Evolutionary conservation across 176 grass and related monocot species (phyloP).

Genomic region (Ananas comosus): DNA sequence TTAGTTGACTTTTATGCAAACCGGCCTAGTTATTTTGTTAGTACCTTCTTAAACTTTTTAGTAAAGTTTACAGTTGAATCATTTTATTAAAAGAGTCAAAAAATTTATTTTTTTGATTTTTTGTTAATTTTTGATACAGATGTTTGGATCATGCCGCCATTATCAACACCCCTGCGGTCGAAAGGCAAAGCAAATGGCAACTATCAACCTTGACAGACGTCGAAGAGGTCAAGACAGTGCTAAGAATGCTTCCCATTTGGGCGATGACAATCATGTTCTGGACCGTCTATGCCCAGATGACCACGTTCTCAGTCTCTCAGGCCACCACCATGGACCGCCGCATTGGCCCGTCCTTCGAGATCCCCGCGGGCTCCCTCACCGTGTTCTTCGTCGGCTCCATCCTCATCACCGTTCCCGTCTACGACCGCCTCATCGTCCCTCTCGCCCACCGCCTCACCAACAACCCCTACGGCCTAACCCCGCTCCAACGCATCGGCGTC

Average conservation of each 20-base stretch:
- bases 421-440: constrained; percentile 61
- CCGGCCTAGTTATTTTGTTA: too few relatives aligned
- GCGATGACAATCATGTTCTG: constrained; percentile 97
- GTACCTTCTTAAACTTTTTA: too few relatives aligned
- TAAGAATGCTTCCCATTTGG: constrained; percentile 81
- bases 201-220: constrained; percentile 77
- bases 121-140: constrained; percentile 12
- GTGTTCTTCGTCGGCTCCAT: constrained; percentile 93
- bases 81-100: not conserved
- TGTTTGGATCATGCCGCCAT: constrained; percentile 90
- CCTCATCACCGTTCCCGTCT: constrained; percentile 77
- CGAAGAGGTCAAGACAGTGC: constrained; percentile 80
- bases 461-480: constrained; percentile 74
- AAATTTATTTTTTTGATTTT: not conserved
- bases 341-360: constrained; percentile 52
- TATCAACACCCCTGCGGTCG: constrained; percentile 16
- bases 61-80: too few relatives aligned
- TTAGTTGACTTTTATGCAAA: too few relatives aligned
- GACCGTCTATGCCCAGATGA: constrained; percentile 96
- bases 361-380: constrained; percentile 70
- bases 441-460: constrained; percentile 30
- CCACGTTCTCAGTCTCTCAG: constrained; percentile 88
- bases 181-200: constrained; percentile 43
- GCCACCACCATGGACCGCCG: constrained; percentile 83
- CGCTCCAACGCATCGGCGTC: constrained; percentile 73